phyloP scores from a whole-genome alignment of 2,329 filamentous ascomycete species.

The Talaromyces funiculosus region DNA sequence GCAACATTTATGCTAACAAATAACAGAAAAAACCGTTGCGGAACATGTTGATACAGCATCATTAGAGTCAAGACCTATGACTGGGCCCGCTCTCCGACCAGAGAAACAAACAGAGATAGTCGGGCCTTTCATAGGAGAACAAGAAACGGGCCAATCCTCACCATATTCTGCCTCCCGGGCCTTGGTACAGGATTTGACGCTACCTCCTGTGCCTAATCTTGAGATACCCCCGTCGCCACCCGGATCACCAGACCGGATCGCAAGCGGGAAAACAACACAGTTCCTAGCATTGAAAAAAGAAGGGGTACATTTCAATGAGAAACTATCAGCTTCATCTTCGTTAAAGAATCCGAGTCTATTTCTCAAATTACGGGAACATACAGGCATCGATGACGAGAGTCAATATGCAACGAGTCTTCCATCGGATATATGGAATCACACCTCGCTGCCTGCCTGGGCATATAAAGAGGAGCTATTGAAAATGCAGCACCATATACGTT shows the following conservation, averaged over 20 bases:
- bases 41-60: neutral
- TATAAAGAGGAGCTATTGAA: conserved; percentile 45
- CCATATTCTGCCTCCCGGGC: conserved; percentile 47
- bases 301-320: conserved; percentile 59
- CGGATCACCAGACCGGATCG: conserved; percentile 37
- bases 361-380: conserved; percentile 53
- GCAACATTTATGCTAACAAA: neutral
- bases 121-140: conserved; percentile 13
- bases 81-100: conserved; percentile 34
- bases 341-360: conserved; percentile 56
- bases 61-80: conserved; percentile 10
- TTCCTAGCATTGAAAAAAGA: conserved; percentile 59
- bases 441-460: conserved; percentile 36
- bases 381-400: conserved; percentile 48
- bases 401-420: conserved; percentile 51
- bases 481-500: conserved; percentile 35
- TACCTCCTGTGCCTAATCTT: conserved; percentile 41
- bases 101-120: conserved; percentile 23
- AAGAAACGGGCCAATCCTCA: conserved; percentile 31
- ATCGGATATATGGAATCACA: conserved; percentile 35
- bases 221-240: conserved; percentile 44
- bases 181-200: conserved; percentile 52
- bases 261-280: conserved; percentile 54
- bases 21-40: neutral
- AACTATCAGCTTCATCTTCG: conserved; percentile 52